phyloP scores from a whole-genome alignment of 2,329 filamentous ascomycete genomes.

The Zymoseptoria brevis region DNA sequence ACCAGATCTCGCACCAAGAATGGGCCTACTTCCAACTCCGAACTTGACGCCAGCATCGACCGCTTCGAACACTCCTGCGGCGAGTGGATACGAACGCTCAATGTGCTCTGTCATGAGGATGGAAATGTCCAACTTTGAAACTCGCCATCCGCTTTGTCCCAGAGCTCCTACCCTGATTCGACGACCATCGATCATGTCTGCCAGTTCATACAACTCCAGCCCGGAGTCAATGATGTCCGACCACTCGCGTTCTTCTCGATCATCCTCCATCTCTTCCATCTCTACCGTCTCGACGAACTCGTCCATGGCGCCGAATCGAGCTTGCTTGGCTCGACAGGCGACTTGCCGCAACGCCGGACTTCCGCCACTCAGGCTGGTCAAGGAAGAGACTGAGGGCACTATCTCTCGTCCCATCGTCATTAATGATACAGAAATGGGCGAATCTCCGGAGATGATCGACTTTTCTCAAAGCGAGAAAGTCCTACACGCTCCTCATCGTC shows the following conservation, averaged over 20 bases:
- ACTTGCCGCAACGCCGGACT: slow-evolving; percentile 44
- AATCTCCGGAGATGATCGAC: slow-evolving; percentile 24
- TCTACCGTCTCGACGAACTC: slow-evolving; percentile 36
- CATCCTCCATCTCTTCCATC: slow-evolving; percentile 48
- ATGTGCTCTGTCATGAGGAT: slow-evolving; percentile 54
- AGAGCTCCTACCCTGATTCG: slow-evolving; percentile 26
- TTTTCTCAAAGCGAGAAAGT: slow-evolving; percentile 28
- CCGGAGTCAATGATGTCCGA: slow-evolving; percentile 60
- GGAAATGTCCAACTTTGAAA: slow-evolving; percentile 44
- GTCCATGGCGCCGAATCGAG: slow-evolving; percentile 43
- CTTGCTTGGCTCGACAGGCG: slow-evolving; percentile 45
- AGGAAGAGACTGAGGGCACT: slow-evolving; percentile 20
- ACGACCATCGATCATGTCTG: slow-evolving; percentile 43
- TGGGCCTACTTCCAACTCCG: slow-evolving; percentile 53
- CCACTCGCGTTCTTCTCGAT: slow-evolving; percentile 46
- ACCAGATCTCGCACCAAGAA: slow-evolving; percentile 42
- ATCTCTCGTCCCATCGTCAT: slow-evolving; percentile 25
- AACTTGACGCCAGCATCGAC: slow-evolving; percentile 51
- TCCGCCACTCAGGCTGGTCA: slow-evolving; percentile 23
- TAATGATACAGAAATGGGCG: slow-evolving; percentile 23
- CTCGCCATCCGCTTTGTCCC: slow-evolving; percentile 27
- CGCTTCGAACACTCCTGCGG: slow-evolving; percentile 52
- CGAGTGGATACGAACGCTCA: slow-evolving; percentile 48
- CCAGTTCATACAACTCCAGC: slow-evolving; percentile 46
- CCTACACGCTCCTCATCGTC: slow-evolving; percentile 25